Base-by-base conservation (phyloP, 208 protist genomes). In the Acanthamoeba castellanii region DNA sequence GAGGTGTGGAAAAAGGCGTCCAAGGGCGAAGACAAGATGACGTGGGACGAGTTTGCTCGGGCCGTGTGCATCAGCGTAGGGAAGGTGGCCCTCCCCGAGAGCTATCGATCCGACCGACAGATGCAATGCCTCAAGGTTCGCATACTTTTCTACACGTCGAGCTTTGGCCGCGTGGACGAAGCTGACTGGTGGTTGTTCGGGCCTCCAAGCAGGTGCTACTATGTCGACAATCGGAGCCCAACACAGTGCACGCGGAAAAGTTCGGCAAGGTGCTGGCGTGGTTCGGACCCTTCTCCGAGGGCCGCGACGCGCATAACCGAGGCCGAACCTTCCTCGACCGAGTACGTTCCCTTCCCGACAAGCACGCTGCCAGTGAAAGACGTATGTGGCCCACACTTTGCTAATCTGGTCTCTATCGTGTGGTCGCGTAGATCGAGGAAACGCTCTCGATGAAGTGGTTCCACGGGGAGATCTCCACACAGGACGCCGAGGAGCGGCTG, bases 401-500 rank as follows among this genome's bases (percentile, higher is more conserved):
- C 5, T 5, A 68, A 92, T n/a, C 6, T 57, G 9, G 5, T 59
- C 32, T 88, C 32, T 0, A 6, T 59, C 27, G 16, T 14, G 20
- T 22, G 18, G 16, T 52, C 25, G 32, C 42, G 27, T 55, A 92
- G 87, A 72, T 92, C 37, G 68, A 94, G 66, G 45, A 59, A 94
- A 88, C 76, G 52, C 74, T 94, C 13, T 42, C 20, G n/a, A 11
- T 55, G 55, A 13, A n/a, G 25, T 94, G 92, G 92, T 94, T 94
- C 57, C 92, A 94, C 76, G 92, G 92, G 27, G 92, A 94, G 30
- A 8, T 94, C 20, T 47, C 92, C n/a, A 88, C 50, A 18, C 30
- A 84, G 55, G 92, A 94, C 22, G 70, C 92, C 30, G 92, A 84
- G 32, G 74, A 94, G 76, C 92, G 55, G 30, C 50, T 94, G 30